These are phyloP conservation scores for Sporobolomyces phaffii DNA, from an alignment of 768 basidiomycete genomes.

Conservation along the genomic window DNA sequence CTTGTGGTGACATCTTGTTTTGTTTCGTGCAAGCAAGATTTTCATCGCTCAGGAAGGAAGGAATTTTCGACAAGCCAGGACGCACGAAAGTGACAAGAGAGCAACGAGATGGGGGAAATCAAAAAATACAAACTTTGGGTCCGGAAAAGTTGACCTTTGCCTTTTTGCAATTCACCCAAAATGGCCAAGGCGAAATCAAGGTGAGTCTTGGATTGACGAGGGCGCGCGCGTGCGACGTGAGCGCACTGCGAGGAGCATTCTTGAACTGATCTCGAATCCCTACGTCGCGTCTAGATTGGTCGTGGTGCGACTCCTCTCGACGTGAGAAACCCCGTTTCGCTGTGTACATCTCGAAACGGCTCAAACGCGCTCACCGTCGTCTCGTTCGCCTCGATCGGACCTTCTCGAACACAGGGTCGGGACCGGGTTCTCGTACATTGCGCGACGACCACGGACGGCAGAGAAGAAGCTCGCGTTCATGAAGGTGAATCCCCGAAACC, in stretches of 20 bases:
- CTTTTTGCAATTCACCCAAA: too few species aligned
- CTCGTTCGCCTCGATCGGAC: too few species aligned
- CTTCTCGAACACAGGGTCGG: slow-evolving; percentile 15
- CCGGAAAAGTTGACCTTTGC: too few species aligned
- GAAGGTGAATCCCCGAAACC: slow-evolving; percentile 20
- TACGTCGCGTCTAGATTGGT: slow-evolving; percentile 10
- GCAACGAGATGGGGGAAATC: too few species aligned
- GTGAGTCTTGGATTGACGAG: not conserved
- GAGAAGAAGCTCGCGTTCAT: slow-evolving; percentile 40
- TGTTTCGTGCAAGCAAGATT: too few species aligned
- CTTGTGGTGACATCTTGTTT: too few species aligned
- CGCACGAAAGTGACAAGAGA: too few species aligned
- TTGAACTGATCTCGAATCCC: not conserved
- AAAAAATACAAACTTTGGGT: too few species aligned
- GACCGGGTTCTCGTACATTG: slow-evolving; percentile 36
- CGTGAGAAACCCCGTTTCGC: not conserved
- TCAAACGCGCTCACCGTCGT: not conserved
- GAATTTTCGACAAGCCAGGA: too few species aligned
- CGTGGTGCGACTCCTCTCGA: slow-evolving; percentile 31
- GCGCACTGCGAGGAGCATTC: not conserved
- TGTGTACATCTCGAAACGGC: not conserved
- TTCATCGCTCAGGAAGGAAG: too few species aligned
- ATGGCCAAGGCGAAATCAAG: slow-evolving; percentile 38
- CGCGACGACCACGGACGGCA: slow-evolving; percentile 29
- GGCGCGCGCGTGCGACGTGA: too few species aligned